A percentile compares a stretch with the other conserved stretches of the same genome.
These are phyloP conservation scores for Aegilops tauschii DNA, from an alignment of 176 grass and related monocot species.

Conservation along the genomic window DNA sequence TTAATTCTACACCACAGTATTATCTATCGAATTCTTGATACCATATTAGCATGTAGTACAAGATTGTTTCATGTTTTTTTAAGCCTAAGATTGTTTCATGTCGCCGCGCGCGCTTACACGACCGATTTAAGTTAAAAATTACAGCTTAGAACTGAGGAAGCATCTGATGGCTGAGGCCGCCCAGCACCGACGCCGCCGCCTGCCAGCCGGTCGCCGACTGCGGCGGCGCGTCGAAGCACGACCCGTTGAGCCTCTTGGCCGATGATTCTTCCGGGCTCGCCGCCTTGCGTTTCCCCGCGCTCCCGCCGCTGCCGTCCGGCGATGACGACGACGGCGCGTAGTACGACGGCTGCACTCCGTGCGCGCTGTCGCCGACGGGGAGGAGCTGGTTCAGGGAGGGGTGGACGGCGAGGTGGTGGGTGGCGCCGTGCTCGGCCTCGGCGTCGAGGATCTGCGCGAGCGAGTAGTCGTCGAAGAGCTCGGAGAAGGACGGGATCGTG, in stretches of 20 bases:
- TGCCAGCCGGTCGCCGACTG: neutral
- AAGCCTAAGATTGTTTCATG: neutral
- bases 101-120: neutral
- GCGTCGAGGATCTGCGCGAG: slow-evolving; percentile 33
- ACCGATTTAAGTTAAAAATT: neutral
- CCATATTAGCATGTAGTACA: neutral
- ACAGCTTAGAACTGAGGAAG: slow-evolving; percentile 35
- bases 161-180: slow-evolving; percentile 28
- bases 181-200: neutral
- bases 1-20: neutral
- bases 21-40: neutral
- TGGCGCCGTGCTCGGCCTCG: neutral
- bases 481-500: slow-evolving; percentile 33
- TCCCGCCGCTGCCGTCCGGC: neutral
- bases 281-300: slow-evolving; percentile 22
- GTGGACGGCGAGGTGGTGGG: slow-evolving; percentile 29
- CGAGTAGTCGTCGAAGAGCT: slow-evolving; percentile 39
- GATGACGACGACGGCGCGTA: slow-evolving; percentile 10
- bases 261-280: neutral
- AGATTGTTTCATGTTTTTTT: too few species aligned
- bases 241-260: slow-evolving; percentile 35
- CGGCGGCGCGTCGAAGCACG: slow-evolving; percentile 33
- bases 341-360: neutral
- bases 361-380: neutral
- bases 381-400: slow-evolving; percentile 47